Evolutionary conservation across 345 rosid species (phyloP), one percentile per base, ranked within the genome.

Genomic region (Gossypium thurberi): DNA sequence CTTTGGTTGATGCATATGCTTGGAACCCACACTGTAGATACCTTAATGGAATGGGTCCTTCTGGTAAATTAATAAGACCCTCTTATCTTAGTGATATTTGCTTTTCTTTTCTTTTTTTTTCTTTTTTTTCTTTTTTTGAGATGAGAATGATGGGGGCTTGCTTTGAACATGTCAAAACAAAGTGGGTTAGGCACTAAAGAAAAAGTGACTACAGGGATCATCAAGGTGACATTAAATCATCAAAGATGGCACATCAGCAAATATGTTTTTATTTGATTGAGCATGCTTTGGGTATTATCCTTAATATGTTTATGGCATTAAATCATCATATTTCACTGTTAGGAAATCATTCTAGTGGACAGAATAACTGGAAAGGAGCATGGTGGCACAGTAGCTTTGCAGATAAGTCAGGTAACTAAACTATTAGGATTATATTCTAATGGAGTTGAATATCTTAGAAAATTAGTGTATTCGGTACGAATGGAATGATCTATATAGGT

Each of bases 1-100:
- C 92, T 85, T 77, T 95, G 82, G 87, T 85, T 77, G 98, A 95
- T 84, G 81, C 83, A 68, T 92, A 92, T 79, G 79, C 91, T 15
- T 92, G 99, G 99, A 95, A 85, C 78, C 99, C 98, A 17, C 99
- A 93, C 83, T 95, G 98, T 78, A 85, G 88, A 81, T 87, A 85
- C 78, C 85, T 91, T 42, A 98, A 95, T 82, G 99, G 99, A 64
- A 71, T 78, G 76, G 94, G 96, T 44, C 97, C 98, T 84, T 82
- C 96, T 81, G 99, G 98, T 95, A 90, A 56, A 42, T 75, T 5
- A 73, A 42, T 80, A 26, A 9, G 64, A 69, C 60, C 71, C 73
- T 51, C 44, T 63, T 52, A 48, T 78, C 64, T 4, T 12, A 21
- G 67, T 65, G 42, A 5, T 70, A 33, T 33, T 33, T 33, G 7